phyloP scores from a whole-genome alignment of 768 basidiomycete genomes.

The Suillus lakei region DNA sequence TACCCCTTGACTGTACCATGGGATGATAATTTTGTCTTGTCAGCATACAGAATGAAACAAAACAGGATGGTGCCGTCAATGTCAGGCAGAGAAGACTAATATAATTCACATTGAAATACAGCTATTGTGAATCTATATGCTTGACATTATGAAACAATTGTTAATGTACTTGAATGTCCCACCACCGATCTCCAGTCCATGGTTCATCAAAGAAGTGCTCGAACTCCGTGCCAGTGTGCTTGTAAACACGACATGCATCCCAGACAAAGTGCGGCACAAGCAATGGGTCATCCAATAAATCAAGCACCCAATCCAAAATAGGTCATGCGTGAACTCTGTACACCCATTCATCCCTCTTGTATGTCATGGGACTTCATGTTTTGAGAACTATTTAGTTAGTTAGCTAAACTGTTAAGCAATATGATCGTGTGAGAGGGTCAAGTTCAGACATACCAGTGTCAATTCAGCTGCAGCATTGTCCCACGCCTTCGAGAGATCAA shows the following conservation, averaged over 20 bases:
- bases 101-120: neutral
- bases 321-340: slow-evolving; percentile 7
- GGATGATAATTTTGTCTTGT: slow-evolving; percentile 21
- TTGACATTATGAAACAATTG: neutral
- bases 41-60: slow-evolving; percentile 21
- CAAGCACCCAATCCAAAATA: slow-evolving; percentile 15
- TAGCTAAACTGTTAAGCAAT: neutral
- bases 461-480: slow-evolving; percentile 6
- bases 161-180: slow-evolving; percentile 42
- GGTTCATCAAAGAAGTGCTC: slow-evolving; percentile 38
- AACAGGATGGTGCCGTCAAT: slow-evolving; percentile 8
- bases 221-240: slow-evolving; percentile 29
- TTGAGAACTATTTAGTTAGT: slow-evolving; percentile 14
- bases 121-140: neutral
- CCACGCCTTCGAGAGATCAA: slow-evolving; percentile 8
- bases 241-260: slow-evolving; percentile 35
- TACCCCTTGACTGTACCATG: slow-evolving; percentile 27
- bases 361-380: slow-evolving; percentile 7
- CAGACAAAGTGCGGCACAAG: slow-evolving; percentile 30
- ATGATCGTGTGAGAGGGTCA: neutral
- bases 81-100: slow-evolving; percentile 7
- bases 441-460: slow-evolving; percentile 11
- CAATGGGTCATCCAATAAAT: slow-evolving; percentile 3
- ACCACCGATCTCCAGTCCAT: slow-evolving; percentile 40
- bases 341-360: slow-evolving; percentile 9